These are phyloP conservation scores for Golovinomyces cichoracearum DNA, from an alignment of 2,329 filamentous ascomycete species.

Conservation along the genomic window DNA sequence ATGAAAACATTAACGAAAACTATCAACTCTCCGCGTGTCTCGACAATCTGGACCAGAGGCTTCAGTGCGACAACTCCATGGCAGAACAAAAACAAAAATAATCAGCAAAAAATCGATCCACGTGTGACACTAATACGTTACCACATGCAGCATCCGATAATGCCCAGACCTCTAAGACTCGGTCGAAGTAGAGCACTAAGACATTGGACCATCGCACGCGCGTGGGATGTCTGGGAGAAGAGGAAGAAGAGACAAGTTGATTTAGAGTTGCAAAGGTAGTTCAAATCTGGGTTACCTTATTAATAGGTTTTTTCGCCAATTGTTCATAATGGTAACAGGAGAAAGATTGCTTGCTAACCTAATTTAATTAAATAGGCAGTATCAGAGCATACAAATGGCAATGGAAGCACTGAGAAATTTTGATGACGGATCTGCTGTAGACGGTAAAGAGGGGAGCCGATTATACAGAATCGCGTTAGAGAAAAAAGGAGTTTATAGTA, in stretches of 20 bases:
- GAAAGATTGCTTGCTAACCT: neutral
- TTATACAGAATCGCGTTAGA: conserved; percentile 72
- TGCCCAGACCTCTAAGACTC: conserved; percentile 60
- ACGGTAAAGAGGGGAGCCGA: conserved; percentile 31
- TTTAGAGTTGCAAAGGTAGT: conserved; percentile 41
- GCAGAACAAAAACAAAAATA: neutral
- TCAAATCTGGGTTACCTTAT: too few species aligned
- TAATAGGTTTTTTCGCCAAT: neutral
- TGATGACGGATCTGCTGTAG: conserved; percentile 16
- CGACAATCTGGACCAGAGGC: neutral
- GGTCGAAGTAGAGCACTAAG: conserved; percentile 65
- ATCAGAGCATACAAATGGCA: neutral
- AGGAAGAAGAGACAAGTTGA: conserved; percentile 38
- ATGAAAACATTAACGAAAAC: too few species aligned
- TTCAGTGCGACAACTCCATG: conserved; percentile 1
- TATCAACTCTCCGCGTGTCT: too few species aligned
- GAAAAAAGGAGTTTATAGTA: conserved; percentile 60
- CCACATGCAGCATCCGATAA: conserved; percentile 40
- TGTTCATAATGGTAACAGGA: neutral
- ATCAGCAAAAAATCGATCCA: conserved; percentile 7
- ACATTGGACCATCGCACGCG: conserved; percentile 97
- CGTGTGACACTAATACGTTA: conserved; percentile 35
- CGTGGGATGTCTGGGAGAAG: conserved; percentile 60
- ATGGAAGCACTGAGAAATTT: conserved; percentile 1
- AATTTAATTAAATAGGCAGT: neutral